Conservation (phyloP, 192 early-diverging fungal species). For the Cetraspora pellucida region DNA sequence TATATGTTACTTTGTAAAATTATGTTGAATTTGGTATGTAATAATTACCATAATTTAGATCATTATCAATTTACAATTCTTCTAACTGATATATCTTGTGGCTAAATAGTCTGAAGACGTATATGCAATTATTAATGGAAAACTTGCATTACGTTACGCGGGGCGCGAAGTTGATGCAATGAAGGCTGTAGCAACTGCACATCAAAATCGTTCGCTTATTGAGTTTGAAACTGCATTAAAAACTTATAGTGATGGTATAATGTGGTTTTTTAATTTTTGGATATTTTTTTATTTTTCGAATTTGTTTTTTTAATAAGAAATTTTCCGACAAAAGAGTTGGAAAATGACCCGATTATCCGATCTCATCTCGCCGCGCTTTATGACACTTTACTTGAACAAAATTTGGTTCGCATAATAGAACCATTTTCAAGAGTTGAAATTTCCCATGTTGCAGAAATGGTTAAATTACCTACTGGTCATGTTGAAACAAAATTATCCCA, state of each 20-base stretch:
- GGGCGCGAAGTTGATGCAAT: slow-evolving; percentile 91
- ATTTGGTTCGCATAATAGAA: slow-evolving; percentile 95
- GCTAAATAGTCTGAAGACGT: slow-evolving; percentile 87
- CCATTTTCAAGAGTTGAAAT: slow-evolving; percentile 98
- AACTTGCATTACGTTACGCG: slow-evolving; percentile 86
- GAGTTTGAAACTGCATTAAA: slow-evolving; percentile 94
- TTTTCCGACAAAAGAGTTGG: slow-evolving; percentile 62
- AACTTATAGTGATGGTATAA: slow-evolving; percentile 77
- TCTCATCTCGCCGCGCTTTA: slow-evolving; percentile 90
- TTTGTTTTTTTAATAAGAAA: neutral
- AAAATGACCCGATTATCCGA: slow-evolving; percentile 92
- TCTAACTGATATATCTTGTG: slow-evolving; percentile 21
- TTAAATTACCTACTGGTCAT: slow-evolving; percentile 88
- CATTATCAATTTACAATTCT: neutral
- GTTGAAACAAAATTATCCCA: slow-evolving; percentile 97
- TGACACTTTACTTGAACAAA: slow-evolving; percentile 96
- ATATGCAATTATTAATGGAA: slow-evolving; percentile 85
- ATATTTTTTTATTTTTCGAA: neutral
- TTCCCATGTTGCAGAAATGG: slow-evolving; percentile 88
- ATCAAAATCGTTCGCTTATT: slow-evolving; percentile 94
- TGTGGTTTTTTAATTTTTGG: neutral
- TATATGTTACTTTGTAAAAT: slow-evolving; percentile 99
- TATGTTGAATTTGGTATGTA: slow-evolving; percentile 90
- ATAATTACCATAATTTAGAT: neutral
- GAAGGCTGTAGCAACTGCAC: slow-evolving; percentile 91